Base-by-base conservation (phyloP, 73 alveolate species). In the Paramecium biaurelia region DNA sequence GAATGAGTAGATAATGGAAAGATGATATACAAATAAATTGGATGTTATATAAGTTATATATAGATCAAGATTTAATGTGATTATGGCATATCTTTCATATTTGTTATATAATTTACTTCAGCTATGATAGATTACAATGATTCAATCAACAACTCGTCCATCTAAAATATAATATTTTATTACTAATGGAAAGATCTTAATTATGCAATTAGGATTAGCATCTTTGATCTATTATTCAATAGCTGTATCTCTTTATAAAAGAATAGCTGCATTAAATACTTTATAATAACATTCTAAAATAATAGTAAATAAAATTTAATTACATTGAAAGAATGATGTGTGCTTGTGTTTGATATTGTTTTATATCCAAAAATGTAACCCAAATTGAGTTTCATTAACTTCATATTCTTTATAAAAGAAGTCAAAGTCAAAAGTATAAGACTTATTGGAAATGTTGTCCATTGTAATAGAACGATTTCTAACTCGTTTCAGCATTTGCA, bases 331-430 rank as follows among this genome's bases (percentile, higher is more conserved):
- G 34, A 79, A 30, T 18, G 10, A 34, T 15, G 41, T 8, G 11
- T 43, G 72, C 6, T 38, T 0, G 15, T 79, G 70, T 45, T 79
- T 43, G 20, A 10, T 42, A 53, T 26, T 79, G 28, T 79, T 79
- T 79, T 79, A 23, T n/a, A 79, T 63, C 90, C 90, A 79, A 45
- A 79, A 38, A 79, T 79, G 90, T 15, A 79, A 47, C 18, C 90
- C 90, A 45, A 30, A 79, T 11, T 23, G 45, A 11, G 21, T 79
- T 43, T 79, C 90, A 21, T 79, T 43, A 20, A 79, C 43, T 43
- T 26, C 72, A 45, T 79, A 79, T 21, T 79, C 90, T 41, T 9
- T 79, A 43, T 79, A 79, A 15, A 79, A 79, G 28, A 79, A 79
- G 18, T 79, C 90, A 23, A 79, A 79, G 24, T 79, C 90, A 24